Evolutionary conservation across 371 early-diverging fungal species (phyloP).

Genomic region (Lichtheimia ramosa): DNA sequence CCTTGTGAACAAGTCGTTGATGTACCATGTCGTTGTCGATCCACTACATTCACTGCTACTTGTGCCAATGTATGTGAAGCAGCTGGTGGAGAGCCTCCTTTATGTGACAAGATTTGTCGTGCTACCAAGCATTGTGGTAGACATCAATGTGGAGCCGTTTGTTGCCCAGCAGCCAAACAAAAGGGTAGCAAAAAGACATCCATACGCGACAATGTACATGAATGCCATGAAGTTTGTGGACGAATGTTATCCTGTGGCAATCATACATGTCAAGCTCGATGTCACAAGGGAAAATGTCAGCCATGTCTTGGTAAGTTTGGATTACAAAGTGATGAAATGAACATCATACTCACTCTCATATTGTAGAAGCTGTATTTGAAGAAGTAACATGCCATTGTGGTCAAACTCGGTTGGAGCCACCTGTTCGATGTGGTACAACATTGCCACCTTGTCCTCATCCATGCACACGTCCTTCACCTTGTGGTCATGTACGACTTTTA

Average conservation of each 20-base stretch:
- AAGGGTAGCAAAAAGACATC: conserved; percentile 30
- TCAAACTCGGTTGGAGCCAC: conserved; percentile 70
- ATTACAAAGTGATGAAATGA: neutral
- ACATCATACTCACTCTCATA: neutral
- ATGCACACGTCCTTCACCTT: conserved; percentile 64
- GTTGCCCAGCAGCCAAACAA: conserved; percentile 57
- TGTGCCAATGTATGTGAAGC: conserved; percentile 52
- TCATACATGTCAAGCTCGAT: conserved; percentile 66
- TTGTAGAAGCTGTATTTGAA: conserved; percentile 58
- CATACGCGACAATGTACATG: conserved; percentile 40
- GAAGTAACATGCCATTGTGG: conserved; percentile 77
- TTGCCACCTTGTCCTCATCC: conserved; percentile 67
- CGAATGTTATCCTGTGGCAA: conserved; percentile 64
- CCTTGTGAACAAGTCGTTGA: conserved; percentile 57
- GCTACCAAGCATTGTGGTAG: conserved; percentile 65
- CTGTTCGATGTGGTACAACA: conserved; percentile 72
- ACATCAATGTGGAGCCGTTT: conserved; percentile 58
- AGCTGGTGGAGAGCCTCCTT: conserved; percentile 47
- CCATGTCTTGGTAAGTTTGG: conserved; percentile 60
- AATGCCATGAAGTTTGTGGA: conserved; percentile 66
- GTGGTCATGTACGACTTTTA: conserved; percentile 69
- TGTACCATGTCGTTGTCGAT: conserved; percentile 68
- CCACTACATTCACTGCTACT: conserved; percentile 42
- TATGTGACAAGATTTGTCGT: conserved; percentile 66
- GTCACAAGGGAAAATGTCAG: conserved; percentile 72